phyloP scores from a whole-genome alignment of 805 yeast species.

The Kockiozyma suomiensis region DNA sequence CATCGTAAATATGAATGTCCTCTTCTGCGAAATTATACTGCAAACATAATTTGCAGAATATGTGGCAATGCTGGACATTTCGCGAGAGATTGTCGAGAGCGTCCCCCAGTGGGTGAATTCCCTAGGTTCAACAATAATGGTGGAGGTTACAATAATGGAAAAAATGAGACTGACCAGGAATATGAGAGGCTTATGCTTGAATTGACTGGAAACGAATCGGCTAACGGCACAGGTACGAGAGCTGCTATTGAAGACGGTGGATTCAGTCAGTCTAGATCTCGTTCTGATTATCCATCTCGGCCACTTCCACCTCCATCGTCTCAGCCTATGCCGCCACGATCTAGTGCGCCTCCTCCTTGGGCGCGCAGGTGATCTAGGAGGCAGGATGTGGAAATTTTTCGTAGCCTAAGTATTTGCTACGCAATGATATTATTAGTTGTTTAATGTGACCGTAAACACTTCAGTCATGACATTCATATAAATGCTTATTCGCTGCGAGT shows the following conservation, averaged over 20 bases:
- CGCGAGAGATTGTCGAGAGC: constrained; percentile 77
- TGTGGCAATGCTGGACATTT: constrained; percentile 88
- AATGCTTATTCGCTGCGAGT: too few species aligned
- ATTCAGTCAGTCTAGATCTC: not conserved
- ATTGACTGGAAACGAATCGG: constrained; percentile 35
- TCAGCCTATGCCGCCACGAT: constrained; percentile 13
- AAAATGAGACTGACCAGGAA: constrained; percentile 51
- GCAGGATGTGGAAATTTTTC: not conserved
- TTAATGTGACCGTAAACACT: too few species aligned
- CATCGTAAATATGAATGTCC: constrained; percentile 71
- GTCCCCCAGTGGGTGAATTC: constrained; percentile 29
- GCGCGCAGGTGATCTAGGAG: constrained; percentile 13
- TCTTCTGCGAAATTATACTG: constrained; percentile 51
- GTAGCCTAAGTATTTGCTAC: not conserved
- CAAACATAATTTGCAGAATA: constrained; percentile 64
- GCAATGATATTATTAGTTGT: not conserved
- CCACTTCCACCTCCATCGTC: constrained; percentile 15
- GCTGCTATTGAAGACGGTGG: constrained; percentile 22
- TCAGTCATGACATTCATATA: too few species aligned
- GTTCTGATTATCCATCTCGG: constrained; percentile 5
- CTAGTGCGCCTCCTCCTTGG: constrained; percentile 31
- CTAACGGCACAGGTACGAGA: not conserved
- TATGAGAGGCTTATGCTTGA: constrained; percentile 56
- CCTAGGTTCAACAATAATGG: constrained; percentile 6
- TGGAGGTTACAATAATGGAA: constrained; percentile 32